A percentile compares a stretch with the other conserved stretches of the same genome.
Evolutionary conservation across 257 asterid species (phyloP).

Genomic region (Datura wrightii): DNA sequence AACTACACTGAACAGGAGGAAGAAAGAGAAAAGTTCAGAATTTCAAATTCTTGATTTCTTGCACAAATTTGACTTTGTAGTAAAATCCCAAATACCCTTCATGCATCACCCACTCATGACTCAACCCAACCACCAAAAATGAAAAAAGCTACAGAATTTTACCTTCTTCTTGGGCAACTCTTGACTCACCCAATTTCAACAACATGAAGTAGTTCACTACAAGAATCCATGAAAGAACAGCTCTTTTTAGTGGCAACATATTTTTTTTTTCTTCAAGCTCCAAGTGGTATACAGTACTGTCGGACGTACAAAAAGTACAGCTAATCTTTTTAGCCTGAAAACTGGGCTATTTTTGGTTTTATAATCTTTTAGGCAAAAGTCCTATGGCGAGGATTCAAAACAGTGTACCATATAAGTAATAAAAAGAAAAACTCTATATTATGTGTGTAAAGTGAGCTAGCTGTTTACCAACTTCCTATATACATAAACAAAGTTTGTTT

Average conservation of each 20-base stretch:
- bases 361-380: neutral
- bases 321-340: neutral
- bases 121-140: neutral
- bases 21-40: neutral
- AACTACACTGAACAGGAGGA: neutral
- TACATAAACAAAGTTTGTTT: neutral
- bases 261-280: neutral
- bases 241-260: conserved; percentile 13
- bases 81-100: conserved; percentile 7
- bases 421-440: neutral
- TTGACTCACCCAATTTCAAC: conserved; percentile 23
- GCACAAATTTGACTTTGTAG: neutral
- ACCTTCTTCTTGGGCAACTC: conserved; percentile 36
- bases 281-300: neutral
- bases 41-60: conserved; percentile 10
- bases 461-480: neutral
- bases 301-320: conserved; percentile 5
- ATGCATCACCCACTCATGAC: neutral
- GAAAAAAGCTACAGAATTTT: neutral
- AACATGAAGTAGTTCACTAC: conserved; percentile 28
- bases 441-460: conserved; percentile 2
- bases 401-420: neutral
- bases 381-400: neutral
- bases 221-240: conserved; percentile 30
- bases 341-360: neutral